Evolutionary conservation across 2,329 filamentous ascomycete genomes (phyloP).

Genomic region (Monilinia polystroma): DNA sequence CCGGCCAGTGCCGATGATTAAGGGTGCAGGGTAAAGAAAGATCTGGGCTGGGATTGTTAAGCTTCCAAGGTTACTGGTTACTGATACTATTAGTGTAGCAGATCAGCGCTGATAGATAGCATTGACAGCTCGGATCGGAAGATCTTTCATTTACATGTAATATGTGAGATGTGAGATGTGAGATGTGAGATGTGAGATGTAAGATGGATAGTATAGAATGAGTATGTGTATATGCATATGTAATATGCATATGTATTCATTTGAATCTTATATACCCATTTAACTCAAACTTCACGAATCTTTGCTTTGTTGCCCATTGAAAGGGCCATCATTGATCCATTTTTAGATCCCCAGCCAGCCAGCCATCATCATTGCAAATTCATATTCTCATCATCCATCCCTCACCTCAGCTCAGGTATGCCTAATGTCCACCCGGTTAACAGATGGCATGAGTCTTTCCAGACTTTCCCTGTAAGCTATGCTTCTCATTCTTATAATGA

Average conservation of each 20-base stretch:
- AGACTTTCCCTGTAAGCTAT: slow-evolving; percentile 84
- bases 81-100: not conserved
- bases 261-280: not conserved
- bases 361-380: not conserved
- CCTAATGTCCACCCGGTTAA: slow-evolving; percentile 43
- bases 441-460: slow-evolving; percentile 90
- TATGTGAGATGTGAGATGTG: no score
- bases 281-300: not conserved
- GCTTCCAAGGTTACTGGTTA: not conserved
- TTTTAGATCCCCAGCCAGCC: not conserved
- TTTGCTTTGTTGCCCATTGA: not conserved
- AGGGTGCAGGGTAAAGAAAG: no score
- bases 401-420: not conserved
- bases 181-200: no score
- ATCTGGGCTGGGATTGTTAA: no score
- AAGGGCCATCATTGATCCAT: not conserved
- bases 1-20: not conserved
- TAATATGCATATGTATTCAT: not conserved
- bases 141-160: no score
- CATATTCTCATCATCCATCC: not conserved
- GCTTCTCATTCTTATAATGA: slow-evolving; percentile 68
- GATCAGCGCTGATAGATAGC: no score
- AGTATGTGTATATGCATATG: no score
- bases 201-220: not conserved
- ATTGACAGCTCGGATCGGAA: no score